A percentile compares a stretch with the other conserved stretches of the same genome.
Evolutionary conservation across 2,329 filamentous ascomycete species (phyloP).

Genomic region (Ophioceras dolichostomum): DNA sequence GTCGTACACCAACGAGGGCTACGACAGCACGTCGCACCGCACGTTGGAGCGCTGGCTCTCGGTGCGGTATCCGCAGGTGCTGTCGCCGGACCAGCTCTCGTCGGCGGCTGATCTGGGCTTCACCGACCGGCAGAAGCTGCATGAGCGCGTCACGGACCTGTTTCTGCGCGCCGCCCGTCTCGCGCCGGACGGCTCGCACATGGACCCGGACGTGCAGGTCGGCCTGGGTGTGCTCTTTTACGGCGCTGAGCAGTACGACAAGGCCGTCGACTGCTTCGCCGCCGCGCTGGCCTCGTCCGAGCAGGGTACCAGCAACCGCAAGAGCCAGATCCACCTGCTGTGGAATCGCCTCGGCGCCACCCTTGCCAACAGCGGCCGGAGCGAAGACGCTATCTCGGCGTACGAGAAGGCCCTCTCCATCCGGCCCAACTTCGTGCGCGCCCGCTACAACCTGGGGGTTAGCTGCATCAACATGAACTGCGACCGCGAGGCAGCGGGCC

Average conservation of each 20-base stretch:
- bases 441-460: constrained; percentile 92
- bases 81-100: constrained; percentile 59
- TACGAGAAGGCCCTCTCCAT: constrained; percentile 87
- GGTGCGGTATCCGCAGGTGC: constrained; percentile 81
- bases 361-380: constrained; percentile 84
- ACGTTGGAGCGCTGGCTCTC: constrained; percentile 94
- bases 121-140: constrained; percentile 80
- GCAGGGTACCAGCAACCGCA: constrained; percentile 70
- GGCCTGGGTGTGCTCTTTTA: constrained; percentile 96
- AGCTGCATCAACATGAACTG: constrained; percentile 97
- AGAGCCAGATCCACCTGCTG: constrained; percentile 79
- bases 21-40: constrained; percentile 91
- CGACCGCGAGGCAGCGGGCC: constrained; percentile 82
- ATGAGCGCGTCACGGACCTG: constrained; percentile 78
- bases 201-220: constrained; percentile 98
- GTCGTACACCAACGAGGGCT: constrained; percentile 97
- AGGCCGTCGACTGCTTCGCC: constrained; percentile 96
- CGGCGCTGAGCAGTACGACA: constrained; percentile 93
- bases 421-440: constrained; percentile 92
- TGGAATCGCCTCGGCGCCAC: constrained; percentile 97
- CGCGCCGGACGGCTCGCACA: constrained; percentile 81
- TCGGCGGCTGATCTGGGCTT: constrained; percentile 79
- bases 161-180: constrained; percentile 91
- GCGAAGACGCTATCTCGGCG: constrained; percentile 91
- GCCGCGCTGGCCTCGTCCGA: constrained; percentile 80